Conservation (phyloP, 2,329 filamentous ascomycete genomes). For the Chalaropsis ovoidea region DNA sequence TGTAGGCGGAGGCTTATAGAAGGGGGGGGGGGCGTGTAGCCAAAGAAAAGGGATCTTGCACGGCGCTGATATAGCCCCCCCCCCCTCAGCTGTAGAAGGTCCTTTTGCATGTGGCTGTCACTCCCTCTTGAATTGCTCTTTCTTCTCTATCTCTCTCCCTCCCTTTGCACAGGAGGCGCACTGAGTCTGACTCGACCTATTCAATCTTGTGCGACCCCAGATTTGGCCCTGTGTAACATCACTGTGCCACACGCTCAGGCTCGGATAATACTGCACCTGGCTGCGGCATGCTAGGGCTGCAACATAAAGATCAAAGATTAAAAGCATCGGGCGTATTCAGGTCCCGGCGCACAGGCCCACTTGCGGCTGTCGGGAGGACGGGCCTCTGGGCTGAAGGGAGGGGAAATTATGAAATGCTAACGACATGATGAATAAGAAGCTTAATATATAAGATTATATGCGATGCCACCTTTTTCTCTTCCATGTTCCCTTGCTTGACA, state of each 20-base stretch:
- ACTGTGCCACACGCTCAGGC: background rate
- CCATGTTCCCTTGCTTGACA: background rate
- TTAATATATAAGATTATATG: slow-evolving; percentile 2
- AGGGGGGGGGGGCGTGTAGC: background rate
- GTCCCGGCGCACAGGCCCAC: background rate
- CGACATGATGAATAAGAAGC: background rate
- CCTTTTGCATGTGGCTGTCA: background rate
- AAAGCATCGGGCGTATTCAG: background rate
- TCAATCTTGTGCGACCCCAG: background rate
- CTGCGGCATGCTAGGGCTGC: background rate
- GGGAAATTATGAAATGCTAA: slow-evolving; percentile 1
- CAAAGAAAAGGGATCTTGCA: background rate
- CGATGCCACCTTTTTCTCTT: background rate
- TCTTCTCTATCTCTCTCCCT: background rate
- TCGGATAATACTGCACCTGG: background rate
- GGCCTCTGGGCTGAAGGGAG: background rate
- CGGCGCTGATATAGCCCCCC: background rate
- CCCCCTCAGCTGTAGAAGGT: background rate
- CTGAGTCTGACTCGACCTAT: slow-evolving; percentile 9
- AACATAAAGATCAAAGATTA: slow-evolving; percentile 4
- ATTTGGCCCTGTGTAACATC: background rate
- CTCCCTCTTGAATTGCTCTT: background rate
- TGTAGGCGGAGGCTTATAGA: slow-evolving; percentile 10
- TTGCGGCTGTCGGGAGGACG: background rate
- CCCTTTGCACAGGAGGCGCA: background rate